Conservation (phyloP, 805 yeast species). For the Zygosaccharomyces lentus region DNA sequence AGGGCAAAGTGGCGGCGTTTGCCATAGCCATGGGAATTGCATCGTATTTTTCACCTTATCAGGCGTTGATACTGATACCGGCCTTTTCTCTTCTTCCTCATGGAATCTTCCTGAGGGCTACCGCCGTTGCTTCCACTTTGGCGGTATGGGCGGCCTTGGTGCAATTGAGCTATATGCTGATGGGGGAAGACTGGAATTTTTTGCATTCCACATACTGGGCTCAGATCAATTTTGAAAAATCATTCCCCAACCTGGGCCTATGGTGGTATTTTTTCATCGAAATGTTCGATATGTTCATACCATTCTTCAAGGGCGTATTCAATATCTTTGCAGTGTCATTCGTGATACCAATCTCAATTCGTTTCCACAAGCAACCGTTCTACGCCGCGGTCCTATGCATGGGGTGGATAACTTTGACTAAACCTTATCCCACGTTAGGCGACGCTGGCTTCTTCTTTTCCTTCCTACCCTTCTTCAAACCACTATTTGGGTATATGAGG, state of each 20-base stretch:
- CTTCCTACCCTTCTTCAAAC: constrained; percentile 46
- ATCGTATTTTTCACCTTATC: constrained; percentile 58
- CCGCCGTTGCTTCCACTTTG: not conserved
- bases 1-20: constrained; percentile 40
- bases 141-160: constrained; percentile 20
- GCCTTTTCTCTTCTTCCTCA: constrained; percentile 34
- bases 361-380: constrained; percentile 57
- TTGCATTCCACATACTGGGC: constrained; percentile 55
- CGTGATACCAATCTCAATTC: constrained; percentile 66
- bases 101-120: constrained; percentile 6
- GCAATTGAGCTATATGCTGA: constrained; percentile 40
- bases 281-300: constrained; percentile 83
- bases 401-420: constrained; percentile 61
- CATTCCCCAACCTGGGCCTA: constrained; percentile 85
- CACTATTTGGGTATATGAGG: constrained; percentile 43
- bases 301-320: constrained; percentile 80
- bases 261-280: constrained; percentile 99
- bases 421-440: constrained; percentile 80
- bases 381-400: constrained; percentile 47
- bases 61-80: constrained; percentile 59
- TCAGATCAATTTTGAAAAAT: constrained; percentile 56
- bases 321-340: constrained; percentile 66
- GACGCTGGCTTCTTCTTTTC: constrained; percentile 60
- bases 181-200: constrained; percentile 42
- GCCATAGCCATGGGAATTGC: constrained; percentile 57